Base-by-base conservation (phyloP, 148 eudicot species). In the Polygonum aviculare region DNA sequence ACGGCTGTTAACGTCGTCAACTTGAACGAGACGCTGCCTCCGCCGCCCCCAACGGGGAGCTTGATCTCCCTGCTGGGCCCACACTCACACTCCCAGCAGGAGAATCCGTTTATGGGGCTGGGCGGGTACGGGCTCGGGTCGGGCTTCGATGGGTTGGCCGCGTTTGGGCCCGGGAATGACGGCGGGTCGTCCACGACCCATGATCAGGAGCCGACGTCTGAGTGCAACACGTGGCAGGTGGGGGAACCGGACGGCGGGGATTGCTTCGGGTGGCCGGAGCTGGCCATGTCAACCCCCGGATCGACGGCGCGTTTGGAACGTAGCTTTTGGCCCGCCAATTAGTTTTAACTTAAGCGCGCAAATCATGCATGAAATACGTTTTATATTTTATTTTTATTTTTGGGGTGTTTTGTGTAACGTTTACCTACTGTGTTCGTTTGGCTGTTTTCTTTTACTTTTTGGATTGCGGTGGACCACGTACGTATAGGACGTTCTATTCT, bases 191-290 rank as follows among this genome's bases (percentile, higher is more conserved):
- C 10, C 11, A 14, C 45, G 14, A 1, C 41, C 7, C 40, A 67
- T 36, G 72, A 67, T 15, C 72, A 67, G 72, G 72, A 35, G 4
- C 44, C 72, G 21, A 7, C 7, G 3, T 67, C 72, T 1, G 72
- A 38, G 45, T 67, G 41, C 8, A 36, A 38, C 44, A 36, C 44
- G 10, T 67, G 72, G 72, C 72, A 67, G 44, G 44, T 67, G 10
- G 72, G 72, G 72, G 72, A 67, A 67, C 5, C 41, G 72, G 72
- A 67, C 22, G 72, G 21, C 10, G 72, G 72, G 38, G 72, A 67
- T 67, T 67, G 72, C 72, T 67, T 67, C 8, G 72, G 72, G 3
- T 67, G 72, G 72, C 72, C 72, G 7, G 72, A 67, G 44, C 40
- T 67, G 21, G 72, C 72, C 3, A 67, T 67, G 36, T 67, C 72